Percentiles rank a stretch among this genome's conserved stretches.
Conservation (phyloP, 495 filamentous ascomycete species). For the Astrothelium subdiscretum region DNA sequence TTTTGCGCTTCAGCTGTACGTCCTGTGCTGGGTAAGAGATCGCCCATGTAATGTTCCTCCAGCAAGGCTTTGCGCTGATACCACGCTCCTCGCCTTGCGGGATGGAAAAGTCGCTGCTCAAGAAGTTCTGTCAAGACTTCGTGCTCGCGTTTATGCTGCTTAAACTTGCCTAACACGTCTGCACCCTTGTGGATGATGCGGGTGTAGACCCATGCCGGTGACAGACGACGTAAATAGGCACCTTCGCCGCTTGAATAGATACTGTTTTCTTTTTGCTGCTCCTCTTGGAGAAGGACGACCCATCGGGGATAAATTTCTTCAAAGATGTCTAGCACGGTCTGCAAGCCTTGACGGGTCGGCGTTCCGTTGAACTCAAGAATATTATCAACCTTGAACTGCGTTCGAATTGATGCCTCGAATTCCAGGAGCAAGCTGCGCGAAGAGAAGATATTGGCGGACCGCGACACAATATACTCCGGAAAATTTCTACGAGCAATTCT, state of each 20-base stretch:
- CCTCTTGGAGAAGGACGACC: slow-evolving; percentile 59
- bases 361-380: slow-evolving; percentile 76
- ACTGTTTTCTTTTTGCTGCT: slow-evolving; percentile 67
- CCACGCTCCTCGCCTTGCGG: slow-evolving; percentile 77
- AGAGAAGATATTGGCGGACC: slow-evolving; percentile 78
- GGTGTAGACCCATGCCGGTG: slow-evolving; percentile 86
- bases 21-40: slow-evolving; percentile 39
- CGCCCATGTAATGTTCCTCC: slow-evolving; percentile 89
- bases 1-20: slow-evolving; percentile 52
- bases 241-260: slow-evolving; percentile 80
- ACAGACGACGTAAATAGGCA: slow-evolving; percentile 83
- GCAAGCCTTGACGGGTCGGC: slow-evolving; percentile 50
- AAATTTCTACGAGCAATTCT: slow-evolving; percentile 81
- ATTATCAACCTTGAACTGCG: slow-evolving; percentile 71
- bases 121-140: slow-evolving; percentile 65
- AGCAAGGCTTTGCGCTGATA: slow-evolving; percentile 91
- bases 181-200: slow-evolving; percentile 83
- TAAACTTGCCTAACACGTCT: slow-evolving; percentile 70
- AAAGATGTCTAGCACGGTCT: slow-evolving; percentile 60
- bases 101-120: slow-evolving; percentile 70
- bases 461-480: slow-evolving; percentile 79
- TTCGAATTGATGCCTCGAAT: slow-evolving; percentile 77
- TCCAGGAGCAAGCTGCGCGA: slow-evolving; percentile 66
- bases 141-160: slow-evolving; percentile 69
- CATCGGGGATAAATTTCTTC: slow-evolving; percentile 70